Percentiles rank a stretch among this genome's conserved stretches.
Evolutionary conservation across 176 grass and related monocot genomes (phyloP).

Genomic region (Musa beccarii): DNA sequence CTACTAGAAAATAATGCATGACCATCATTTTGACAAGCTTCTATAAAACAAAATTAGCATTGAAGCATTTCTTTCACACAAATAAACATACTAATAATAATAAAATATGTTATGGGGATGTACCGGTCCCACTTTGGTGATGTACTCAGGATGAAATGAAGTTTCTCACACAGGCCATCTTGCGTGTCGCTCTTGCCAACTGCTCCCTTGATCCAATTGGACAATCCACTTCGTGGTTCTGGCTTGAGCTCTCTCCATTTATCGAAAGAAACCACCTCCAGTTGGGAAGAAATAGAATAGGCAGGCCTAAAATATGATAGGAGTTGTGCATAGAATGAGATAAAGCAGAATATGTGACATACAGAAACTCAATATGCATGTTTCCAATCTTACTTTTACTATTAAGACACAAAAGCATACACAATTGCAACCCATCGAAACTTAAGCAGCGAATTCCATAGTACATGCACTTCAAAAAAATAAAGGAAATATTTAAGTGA

Average conservation of each 20-base stretch:
- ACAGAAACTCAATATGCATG: slow-evolving; percentile 3
- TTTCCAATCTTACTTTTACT: not conserved
- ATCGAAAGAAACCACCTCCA: slow-evolving; percentile 46
- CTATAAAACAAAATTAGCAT: not conserved
- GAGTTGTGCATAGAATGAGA: slow-evolving; percentile 15
- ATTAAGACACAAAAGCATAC: not conserved
- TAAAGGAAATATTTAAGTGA: not conserved
- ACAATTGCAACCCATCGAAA: not conserved
- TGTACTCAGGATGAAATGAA: slow-evolving; percentile 64
- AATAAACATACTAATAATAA: not conserved
- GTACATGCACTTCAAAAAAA: not conserved
- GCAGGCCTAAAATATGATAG: slow-evolving; percentile 35
- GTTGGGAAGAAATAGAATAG: slow-evolving; percentile 55
- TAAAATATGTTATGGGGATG: not conserved
- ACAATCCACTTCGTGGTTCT: slow-evolving; percentile 50
- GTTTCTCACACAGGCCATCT: slow-evolving; percentile 50
- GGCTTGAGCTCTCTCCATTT: slow-evolving; percentile 79
- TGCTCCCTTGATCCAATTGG: slow-evolving; percentile 85
- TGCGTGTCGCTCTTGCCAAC: slow-evolving; percentile 58
- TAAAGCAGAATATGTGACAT: not conserved
- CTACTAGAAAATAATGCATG: no score
- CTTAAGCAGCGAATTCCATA: not conserved
- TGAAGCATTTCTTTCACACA: not conserved
- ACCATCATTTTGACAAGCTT: no score
- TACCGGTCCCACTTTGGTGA: slow-evolving; percentile 98